Conservation (phyloP, 495 filamentous ascomycete species). For the Neurospora tetraspora region DNA sequence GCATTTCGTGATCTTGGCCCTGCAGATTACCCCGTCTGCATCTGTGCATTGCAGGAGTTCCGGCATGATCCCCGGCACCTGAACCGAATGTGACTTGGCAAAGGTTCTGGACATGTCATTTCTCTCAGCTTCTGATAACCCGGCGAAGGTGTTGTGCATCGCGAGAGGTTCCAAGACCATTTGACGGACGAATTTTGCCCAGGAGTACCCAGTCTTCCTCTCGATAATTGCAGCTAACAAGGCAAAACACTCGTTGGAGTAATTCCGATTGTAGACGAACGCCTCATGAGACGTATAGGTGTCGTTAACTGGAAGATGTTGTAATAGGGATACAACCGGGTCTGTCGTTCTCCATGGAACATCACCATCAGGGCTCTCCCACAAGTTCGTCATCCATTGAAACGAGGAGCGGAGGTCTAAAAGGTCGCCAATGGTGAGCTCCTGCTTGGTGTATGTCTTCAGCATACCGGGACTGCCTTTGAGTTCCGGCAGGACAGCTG, state of each 20-base stretch:
- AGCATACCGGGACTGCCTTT: background rate
- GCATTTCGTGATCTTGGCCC: background rate
- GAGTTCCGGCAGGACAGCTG: constrained; percentile 3
- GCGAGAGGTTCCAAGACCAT: constrained; percentile 5
- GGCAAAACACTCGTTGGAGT: constrained; percentile 13
- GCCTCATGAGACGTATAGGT: background rate
- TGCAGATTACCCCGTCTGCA: background rate
- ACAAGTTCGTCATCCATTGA: constrained; percentile 6
- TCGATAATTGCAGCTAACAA: constrained; percentile 7
- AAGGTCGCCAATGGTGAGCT: constrained; percentile 10
- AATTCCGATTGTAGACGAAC: constrained; percentile 8
- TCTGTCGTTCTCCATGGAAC: constrained; percentile 3
- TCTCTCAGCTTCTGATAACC: background rate
- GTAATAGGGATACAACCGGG: constrained; percentile 2
- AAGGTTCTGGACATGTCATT: background rate
- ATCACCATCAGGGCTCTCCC: constrained; percentile 11
- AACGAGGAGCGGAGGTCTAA: constrained; percentile 13
- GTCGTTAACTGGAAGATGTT: background rate
- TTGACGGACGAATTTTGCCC: constrained; percentile 1
- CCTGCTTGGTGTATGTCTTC: background rate
- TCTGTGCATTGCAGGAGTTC: background rate
- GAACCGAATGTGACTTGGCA: constrained; percentile 3
- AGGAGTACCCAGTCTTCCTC: background rate
- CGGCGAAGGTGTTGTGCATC: constrained; percentile 4
- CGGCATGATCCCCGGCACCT: background rate